A percentile compares a stretch with the other conserved stretches of the same genome.
Conservation (phyloP, 208 protist species). For the Trypanosoma vivax region DNA sequence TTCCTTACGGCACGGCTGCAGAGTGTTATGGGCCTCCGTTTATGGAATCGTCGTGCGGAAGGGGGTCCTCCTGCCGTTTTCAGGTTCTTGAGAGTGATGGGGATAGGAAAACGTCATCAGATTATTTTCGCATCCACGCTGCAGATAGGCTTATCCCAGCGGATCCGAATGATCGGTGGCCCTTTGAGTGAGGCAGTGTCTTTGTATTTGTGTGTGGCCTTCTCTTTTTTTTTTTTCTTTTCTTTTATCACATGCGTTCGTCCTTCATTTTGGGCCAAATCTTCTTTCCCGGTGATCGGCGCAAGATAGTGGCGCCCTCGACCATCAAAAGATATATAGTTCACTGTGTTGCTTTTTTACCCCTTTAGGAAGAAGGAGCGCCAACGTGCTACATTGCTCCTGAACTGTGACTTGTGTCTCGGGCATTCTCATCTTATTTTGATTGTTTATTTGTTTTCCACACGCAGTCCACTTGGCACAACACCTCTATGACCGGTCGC, state of each 20-base stretch:
- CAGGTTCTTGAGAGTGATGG: constrained; percentile 2
- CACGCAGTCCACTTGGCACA: too few relatives aligned
- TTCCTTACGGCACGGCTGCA: background rate
- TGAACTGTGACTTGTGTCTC: too few relatives aligned
- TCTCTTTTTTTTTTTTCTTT: constrained; percentile 9
- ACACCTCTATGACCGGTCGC: too few relatives aligned
- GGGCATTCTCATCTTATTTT: too few relatives aligned
- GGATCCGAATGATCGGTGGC: constrained; percentile 11
- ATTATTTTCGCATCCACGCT: background rate
- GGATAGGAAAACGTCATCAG: background rate
- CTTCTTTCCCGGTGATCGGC: too few relatives aligned
- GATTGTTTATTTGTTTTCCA: too few relatives aligned
- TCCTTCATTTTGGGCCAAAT: too few relatives aligned
- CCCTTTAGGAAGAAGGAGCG: too few relatives aligned
- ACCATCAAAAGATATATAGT: too few relatives aligned
- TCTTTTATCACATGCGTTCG: constrained; percentile 1
- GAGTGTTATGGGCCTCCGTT: background rate
- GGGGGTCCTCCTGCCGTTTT: background rate
- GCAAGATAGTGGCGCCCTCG: too few relatives aligned
- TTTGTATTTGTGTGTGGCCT: background rate
- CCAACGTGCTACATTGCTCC: too few relatives aligned
- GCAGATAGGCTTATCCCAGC: background rate
- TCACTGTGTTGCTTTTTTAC: too few relatives aligned
- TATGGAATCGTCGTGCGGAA: background rate
- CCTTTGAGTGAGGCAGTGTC: background rate